These are phyloP conservation scores for Solioccasus polychromus DNA, from an alignment of 768 basidiomycete species.

Conservation along the genomic window DNA sequence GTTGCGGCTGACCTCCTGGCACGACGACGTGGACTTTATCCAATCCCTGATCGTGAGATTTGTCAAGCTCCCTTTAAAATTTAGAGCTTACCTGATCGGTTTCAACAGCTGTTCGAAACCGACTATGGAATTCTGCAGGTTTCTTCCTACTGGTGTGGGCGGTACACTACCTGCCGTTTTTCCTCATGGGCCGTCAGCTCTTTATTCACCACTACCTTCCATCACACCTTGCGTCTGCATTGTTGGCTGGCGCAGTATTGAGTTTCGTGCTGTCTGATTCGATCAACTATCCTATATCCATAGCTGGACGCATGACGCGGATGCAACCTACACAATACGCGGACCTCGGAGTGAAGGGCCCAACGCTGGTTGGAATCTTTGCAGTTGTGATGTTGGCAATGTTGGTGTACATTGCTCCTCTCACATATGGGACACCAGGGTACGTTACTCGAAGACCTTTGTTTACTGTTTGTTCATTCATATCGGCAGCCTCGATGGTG, in stretches of 20 bases:
- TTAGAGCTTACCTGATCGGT: slow-evolving; percentile 3
- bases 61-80: not conserved
- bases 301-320: slow-evolving; percentile 65
- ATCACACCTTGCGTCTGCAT: slow-evolving; percentile 88
- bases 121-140: slow-evolving; percentile 92
- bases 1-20: slow-evolving; percentile 88
- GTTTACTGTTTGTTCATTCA: slow-evolving; percentile 14
- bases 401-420: slow-evolving; percentile 76
- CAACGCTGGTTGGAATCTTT: slow-evolving; percentile 58
- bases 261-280: slow-evolving; percentile 88
- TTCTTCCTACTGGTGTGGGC: slow-evolving; percentile 96
- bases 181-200: slow-evolving; percentile 93
- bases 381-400: slow-evolving; percentile 57
- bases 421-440: slow-evolving; percentile 98
- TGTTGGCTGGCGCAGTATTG: slow-evolving; percentile 89
- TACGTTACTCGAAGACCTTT: slow-evolving; percentile 39
- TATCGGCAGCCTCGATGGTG: slow-evolving; percentile 68
- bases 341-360: slow-evolving; percentile 77
- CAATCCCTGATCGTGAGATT: slow-evolving; percentile 82
- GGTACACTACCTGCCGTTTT: slow-evolving; percentile 96
- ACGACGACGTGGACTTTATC: slow-evolving; percentile 77
- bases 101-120: slow-evolving; percentile 77
- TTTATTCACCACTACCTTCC: slow-evolving; percentile 99
- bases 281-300: slow-evolving; percentile 87
- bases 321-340: slow-evolving; percentile 53